Conservation (phyloP, 305 asterid genomes). For the Fraxinus xanthoxyloides region DNA sequence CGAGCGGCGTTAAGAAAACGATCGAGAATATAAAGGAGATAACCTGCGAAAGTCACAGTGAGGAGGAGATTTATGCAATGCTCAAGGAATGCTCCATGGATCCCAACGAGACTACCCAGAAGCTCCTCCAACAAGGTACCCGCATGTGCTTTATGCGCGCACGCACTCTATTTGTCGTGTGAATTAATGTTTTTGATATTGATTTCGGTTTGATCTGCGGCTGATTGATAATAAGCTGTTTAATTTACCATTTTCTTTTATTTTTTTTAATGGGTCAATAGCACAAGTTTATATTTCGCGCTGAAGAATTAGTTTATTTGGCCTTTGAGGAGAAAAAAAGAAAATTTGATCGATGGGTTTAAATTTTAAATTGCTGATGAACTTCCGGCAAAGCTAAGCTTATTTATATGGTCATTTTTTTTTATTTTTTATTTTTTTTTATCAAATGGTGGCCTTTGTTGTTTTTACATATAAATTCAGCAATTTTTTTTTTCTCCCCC, state of each 20-base stretch:
- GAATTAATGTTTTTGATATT: conserved; percentile 25
- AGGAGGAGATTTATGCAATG: conserved; percentile 91
- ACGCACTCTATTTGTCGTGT: not conserved
- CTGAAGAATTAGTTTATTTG: conserved; percentile 2
- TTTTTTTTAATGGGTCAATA: not conserved
- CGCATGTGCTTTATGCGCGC: not conserved
- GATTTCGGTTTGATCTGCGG: conserved; percentile 36
- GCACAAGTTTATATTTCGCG: conserved; percentile 3
- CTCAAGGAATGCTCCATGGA: conserved; percentile 93
- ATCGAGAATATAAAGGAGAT: conserved; percentile 85
- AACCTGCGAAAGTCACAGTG: conserved; percentile 77
- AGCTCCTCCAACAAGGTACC: conserved; percentile 81
- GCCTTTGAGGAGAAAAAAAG: conserved; percentile 5
- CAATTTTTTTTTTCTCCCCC: not conserved
- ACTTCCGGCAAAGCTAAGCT: conserved; percentile 9
- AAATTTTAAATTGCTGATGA: conserved; percentile 7
- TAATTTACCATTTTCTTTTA: conserved; percentile 27
- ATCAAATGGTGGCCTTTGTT: not conserved
- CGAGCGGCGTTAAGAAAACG: conserved; percentile 65
- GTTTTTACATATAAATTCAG: not conserved
- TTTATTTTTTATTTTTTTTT: not conserved
- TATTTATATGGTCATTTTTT: conserved; percentile 5
- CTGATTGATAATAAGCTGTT: conserved; percentile 18
- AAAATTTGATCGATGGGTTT: conserved; percentile 8
- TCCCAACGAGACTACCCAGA: conserved; percentile 89